phyloP scores from a whole-genome alignment of 1,284 basidiomycete genomes.

The Cryptococcus maquisensis region DNA sequence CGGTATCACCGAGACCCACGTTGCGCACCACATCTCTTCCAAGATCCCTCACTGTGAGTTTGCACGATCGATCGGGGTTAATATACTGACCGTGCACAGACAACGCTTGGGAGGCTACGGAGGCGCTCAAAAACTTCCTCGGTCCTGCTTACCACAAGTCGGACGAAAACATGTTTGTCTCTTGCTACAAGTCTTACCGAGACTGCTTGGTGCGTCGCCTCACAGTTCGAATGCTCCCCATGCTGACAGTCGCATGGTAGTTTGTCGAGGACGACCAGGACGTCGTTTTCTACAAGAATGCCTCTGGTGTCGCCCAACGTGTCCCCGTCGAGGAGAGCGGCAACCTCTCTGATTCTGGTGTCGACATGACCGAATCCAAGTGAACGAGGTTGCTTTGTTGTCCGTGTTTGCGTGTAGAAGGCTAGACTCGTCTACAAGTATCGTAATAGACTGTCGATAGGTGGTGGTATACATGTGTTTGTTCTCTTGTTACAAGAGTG shows the following conservation, averaged over 20 bases:
- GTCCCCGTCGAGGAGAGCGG: conserved; percentile 60
- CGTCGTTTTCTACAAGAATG: conserved; percentile 89
- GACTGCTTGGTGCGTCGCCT: conserved; percentile 45
- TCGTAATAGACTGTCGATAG: too few relatives aligned
- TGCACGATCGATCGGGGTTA: neutral
- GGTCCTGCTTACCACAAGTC: conserved; percentile 55
- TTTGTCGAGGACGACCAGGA: conserved; percentile 83
- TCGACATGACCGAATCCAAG: conserved; percentile 59
- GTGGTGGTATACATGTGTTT: too few relatives aligned
- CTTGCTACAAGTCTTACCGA: conserved; percentile 53
- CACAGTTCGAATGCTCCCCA: neutral
- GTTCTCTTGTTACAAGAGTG: too few relatives aligned
- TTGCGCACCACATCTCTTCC: conserved; percentile 82
- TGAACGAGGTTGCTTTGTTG: neutral
- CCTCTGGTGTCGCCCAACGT: conserved; percentile 67
- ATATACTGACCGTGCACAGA: conserved; percentile 14
- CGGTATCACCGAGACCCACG: conserved; percentile 90
- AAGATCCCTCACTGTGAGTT: conserved; percentile 87
- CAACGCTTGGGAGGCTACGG: conserved; percentile 80
- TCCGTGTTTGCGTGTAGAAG: too few relatives aligned
- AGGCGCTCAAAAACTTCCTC: conserved; percentile 78
- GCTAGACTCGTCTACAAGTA: too few relatives aligned
- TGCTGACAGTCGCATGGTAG: conserved; percentile 52
- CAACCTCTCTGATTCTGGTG: conserved; percentile 73
- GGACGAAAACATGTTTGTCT: conserved; percentile 54